Conservation (phyloP, 164 flowering plant genomes). For the Pachysandra terminalis region DNA sequence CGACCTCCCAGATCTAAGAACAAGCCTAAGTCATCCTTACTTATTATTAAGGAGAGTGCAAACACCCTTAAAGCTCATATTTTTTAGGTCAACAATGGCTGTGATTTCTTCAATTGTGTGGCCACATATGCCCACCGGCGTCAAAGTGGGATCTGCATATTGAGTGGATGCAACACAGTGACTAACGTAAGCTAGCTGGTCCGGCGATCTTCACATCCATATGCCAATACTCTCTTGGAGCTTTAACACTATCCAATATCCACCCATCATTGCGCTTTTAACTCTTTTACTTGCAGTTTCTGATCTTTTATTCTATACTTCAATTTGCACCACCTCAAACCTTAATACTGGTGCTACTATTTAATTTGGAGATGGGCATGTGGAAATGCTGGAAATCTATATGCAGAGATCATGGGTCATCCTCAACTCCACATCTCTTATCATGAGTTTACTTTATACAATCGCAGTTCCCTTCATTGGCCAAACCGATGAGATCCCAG, state of each 20-base stretch:
- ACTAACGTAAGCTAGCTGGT: conserved; percentile 20
- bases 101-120: conserved; percentile 16
- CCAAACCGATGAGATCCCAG: too few species aligned
- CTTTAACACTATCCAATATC: too few species aligned
- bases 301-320: too few species aligned
- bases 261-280: too few species aligned
- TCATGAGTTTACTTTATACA: conserved; percentile 36
- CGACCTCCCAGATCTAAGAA: conserved; percentile 21
- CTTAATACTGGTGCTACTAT: too few species aligned
- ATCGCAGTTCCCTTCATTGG: conserved; percentile 38
- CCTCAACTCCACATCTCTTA: conserved; percentile 53
- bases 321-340: too few species aligned
- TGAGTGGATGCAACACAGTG: conserved; percentile 20
- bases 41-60: conserved; percentile 19
- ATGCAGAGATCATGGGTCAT: too few species aligned
- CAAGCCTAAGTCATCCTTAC: conserved; percentile 22
- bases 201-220: conserved; percentile 2
- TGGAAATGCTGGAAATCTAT: conserved; percentile 72
- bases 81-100: conserved; percentile 16
- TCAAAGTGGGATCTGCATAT: conserved; percentile 19
- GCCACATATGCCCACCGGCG: conserved; percentile 17
- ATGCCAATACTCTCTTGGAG: too few species aligned
- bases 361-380: conserved; percentile 71
- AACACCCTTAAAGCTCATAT: conserved; percentile 23
- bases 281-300: too few species aligned